These are phyloP conservation scores for Pseudogymnoascus sp. DNA, from an alignment of 2,329 filamentous ascomycete species.

Conservation along the genomic window DNA sequence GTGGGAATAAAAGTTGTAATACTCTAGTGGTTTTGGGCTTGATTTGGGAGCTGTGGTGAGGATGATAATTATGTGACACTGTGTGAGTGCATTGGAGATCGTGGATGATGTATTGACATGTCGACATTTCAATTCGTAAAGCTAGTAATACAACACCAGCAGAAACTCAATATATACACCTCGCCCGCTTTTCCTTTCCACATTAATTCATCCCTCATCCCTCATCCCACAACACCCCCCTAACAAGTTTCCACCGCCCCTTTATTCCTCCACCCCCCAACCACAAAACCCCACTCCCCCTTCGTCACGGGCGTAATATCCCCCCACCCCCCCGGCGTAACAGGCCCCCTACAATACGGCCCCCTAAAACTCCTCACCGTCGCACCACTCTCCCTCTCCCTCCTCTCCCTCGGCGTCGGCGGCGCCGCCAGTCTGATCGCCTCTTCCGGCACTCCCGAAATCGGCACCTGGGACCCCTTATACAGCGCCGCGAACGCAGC, in stretches of 20 bases:
- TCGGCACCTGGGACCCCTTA: constrained; percentile 39
- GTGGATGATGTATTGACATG: background rate
- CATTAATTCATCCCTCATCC: background rate
- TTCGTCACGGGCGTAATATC: constrained; percentile 55
- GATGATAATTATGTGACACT: background rate
- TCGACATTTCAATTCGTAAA: constrained; percentile 4
- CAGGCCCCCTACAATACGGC: constrained; percentile 34
- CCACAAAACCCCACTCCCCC: constrained; percentile 54
- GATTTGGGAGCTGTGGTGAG: background rate
- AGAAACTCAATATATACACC: constrained; percentile 2
- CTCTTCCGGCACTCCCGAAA: constrained; percentile 34
- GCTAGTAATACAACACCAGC: constrained; percentile 2
- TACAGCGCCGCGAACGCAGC: constrained; percentile 49
- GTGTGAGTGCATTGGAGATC: background rate
- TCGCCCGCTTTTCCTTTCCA: background rate
- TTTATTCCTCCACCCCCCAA: constrained; percentile 38
- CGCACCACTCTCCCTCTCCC: constrained; percentile 13
- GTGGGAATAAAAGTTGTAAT: background rate
- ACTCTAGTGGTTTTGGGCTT: background rate
- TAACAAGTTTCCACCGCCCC: constrained; percentile 45
- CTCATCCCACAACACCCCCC: background rate
- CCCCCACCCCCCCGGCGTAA: constrained; percentile 50
- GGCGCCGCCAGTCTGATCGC: constrained; percentile 21
- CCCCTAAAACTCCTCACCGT: constrained; percentile 19
- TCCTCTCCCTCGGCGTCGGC: constrained; percentile 17